These are phyloP conservation scores for Podospora conica DNA, from an alignment of 495 filamentous ascomycete species.

Conservation along the genomic window DNA sequence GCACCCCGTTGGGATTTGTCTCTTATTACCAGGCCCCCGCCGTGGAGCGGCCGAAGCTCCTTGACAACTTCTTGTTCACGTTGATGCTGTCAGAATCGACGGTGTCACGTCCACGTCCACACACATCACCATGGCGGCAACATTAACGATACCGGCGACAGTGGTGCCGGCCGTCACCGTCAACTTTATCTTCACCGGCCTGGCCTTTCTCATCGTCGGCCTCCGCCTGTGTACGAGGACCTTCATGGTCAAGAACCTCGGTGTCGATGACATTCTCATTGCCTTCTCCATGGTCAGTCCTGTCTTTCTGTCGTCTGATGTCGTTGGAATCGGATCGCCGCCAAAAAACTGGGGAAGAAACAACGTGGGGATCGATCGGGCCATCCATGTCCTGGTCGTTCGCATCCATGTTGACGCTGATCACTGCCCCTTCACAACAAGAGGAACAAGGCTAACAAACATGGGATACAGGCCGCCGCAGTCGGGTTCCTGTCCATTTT, in stretches of 20 bases:
- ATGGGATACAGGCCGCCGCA: slow-evolving; percentile 9
- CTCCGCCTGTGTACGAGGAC: slow-evolving; percentile 14
- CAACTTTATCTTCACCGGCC: slow-evolving; percentile 17
- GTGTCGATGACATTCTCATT: slow-evolving; percentile 21
- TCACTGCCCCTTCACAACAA: slow-evolving; percentile 8
- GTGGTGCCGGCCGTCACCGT: slow-evolving; percentile 17
- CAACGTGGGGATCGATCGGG: background rate
- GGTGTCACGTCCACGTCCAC: background rate
- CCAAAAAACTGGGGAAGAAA: background rate
- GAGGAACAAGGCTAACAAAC: background rate
- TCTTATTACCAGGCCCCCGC: background rate
- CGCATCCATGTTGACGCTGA: slow-evolving; percentile 4
- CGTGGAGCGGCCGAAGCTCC: background rate
- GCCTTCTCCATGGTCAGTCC: slow-evolving; percentile 13
- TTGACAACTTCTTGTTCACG: background rate
- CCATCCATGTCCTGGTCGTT: background rate
- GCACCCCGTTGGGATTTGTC: background rate
- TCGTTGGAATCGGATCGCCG: background rate
- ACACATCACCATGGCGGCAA: background rate
- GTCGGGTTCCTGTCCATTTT: slow-evolving; percentile 14
- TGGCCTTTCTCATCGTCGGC: slow-evolving; percentile 20
- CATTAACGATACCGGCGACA: background rate
- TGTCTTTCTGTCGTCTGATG: background rate
- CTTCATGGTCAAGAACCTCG: slow-evolving; percentile 18
- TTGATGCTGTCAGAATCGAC: background rate